These are phyloP conservation scores for Ophiorrhiza pumila DNA, from an alignment of 257 asterid species.

Conservation along the genomic window DNA sequence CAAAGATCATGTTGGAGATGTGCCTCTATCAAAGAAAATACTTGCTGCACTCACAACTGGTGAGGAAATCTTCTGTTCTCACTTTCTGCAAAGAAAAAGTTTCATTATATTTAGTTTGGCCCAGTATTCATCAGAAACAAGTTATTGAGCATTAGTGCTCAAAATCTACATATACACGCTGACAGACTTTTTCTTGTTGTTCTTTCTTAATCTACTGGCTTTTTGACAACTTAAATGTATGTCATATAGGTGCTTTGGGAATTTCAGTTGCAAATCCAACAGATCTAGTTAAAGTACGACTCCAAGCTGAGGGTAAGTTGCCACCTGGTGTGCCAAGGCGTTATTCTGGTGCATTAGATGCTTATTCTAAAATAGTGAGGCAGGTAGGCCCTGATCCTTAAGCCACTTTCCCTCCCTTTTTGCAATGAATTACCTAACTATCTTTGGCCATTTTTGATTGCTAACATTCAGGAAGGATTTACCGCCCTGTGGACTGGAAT, in stretches of 20 bases:
- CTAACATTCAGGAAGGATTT: constrained; percentile 70
- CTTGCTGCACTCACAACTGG: constrained; percentile 98
- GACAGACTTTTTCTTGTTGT: not conserved
- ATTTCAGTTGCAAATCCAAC: constrained; percentile 91
- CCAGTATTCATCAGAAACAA: not conserved
- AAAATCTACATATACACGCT: not conserved
- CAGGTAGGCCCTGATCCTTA: constrained; percentile 52
- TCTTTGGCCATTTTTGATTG: not conserved
- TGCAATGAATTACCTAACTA: not conserved
- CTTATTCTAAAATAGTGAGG: constrained; percentile 78
- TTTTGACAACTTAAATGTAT: constrained; percentile 13
- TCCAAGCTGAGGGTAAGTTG: constrained; percentile 94
- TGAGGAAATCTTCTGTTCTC: constrained; percentile 32
- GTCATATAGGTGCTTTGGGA: constrained; percentile 68
- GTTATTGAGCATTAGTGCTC: not conserved
- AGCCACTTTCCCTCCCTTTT: not conserved
- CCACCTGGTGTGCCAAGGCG: constrained; percentile 95
- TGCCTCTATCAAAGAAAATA: constrained; percentile 76
- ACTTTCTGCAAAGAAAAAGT: not conserved
- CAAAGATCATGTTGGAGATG: constrained; percentile 96
- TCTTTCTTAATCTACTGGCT: not conserved
- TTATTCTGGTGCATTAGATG: constrained; percentile 91
- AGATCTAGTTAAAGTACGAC: constrained; percentile 96
- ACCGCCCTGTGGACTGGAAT: constrained; percentile 87
- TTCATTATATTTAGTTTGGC: not conserved